Base-by-base conservation (phyloP, 805 yeast genomes). In the Naumovozyma castellii region DNA sequence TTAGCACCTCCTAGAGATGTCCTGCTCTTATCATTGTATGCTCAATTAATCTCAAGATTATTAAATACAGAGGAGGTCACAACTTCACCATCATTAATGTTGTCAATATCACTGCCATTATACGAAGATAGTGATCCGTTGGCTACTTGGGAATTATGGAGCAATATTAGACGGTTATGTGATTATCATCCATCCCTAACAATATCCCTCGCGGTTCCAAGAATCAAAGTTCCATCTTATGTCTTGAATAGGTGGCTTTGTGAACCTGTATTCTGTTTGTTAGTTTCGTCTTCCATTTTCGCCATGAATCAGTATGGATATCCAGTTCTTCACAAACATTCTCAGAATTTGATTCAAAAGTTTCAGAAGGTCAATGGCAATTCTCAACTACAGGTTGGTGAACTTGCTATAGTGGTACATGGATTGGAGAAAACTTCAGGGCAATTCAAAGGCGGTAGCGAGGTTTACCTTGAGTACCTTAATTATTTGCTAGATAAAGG, bases 61-160 rank as follows among this genome's bases (percentile, higher is more conserved):
- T 47, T 62, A 33, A 44, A 50, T 19, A 47, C 51, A 19, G 44
- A 49, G 3, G 52, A 56, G 2, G 43, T 47, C 17, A 40, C 37
- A 50, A 53, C 46, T 31, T 56, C 41, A 48, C 73, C 60, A 29
- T 15, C 27, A 17, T 59, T 56, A 54, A 61, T 59, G 38, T 61
- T 68, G 8, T 70, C 78, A 2, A 67, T 69, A 2, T 71, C 81
- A 25, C 39, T 68, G 49, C 72, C 76, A 5, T 61, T 72, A 13
- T 72, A 67, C 43, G 78, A 73, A 42, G 77, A 73, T 36, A 47
- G 65, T 14, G 77, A 73, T 49, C 61, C 68, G 6, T 56, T 80
- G 25, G 75, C 80, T 2, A 76, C 82, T 2, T 81, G 88, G 88
- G 84, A 78, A 40, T 69, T 78, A 48, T 81, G 88, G 88, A 76